Evolutionary conservation across 805 yeast species (phyloP), one percentile per base, ranked within the genome.

Genomic region (Saturnispora sekii): DNA sequence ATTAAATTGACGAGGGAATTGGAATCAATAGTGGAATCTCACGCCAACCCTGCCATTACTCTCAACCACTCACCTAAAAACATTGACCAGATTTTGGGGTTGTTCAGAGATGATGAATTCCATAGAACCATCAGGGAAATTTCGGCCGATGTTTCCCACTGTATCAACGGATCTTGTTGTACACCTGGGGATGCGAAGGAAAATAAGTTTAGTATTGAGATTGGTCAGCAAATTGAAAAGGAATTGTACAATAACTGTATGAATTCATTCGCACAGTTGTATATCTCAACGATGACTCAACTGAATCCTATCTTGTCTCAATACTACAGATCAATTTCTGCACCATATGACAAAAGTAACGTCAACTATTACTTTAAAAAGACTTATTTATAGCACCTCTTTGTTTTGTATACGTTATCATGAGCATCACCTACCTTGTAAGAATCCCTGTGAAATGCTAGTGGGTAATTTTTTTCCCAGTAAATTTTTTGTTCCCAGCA

Each of bases 191-290:
- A 43, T 12, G 18, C 49, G 1, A 44, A 43, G 6, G 67, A 63
- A 42, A 60, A 52, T 32, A 62, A 61, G 6, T 50, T 51, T 17
- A 57, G 61, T 38, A 51, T 52, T 11, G 41, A 40, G 1, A 57
- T 58, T 10, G 57, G 60, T 1, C 44, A 66, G 31, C 70, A 67
- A 47, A 64, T 70, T 48, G 83, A 78, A 54, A 70, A 67, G 40
- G 77, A 72, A 38, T 58, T 85, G 35, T 63, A 79, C 34, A 77
- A 74, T 33, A 75, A 72, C 54, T 69, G 86, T 45, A 81, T 95
- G 93, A 67, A 71, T 12, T 78, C 83, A 15, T 63, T 84, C 47
- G 86, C 81, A 52, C 78, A 76, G 16, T 76, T 77, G 50, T 80
- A 79, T 52, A 56, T 47, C 16, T 72, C 75, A 16, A 66, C 76